Percentiles rank a stretch among this genome's conserved stretches.
Conservation (phyloP, 768 basidiomycete genomes). For the Tulasnella sp. region DNA sequence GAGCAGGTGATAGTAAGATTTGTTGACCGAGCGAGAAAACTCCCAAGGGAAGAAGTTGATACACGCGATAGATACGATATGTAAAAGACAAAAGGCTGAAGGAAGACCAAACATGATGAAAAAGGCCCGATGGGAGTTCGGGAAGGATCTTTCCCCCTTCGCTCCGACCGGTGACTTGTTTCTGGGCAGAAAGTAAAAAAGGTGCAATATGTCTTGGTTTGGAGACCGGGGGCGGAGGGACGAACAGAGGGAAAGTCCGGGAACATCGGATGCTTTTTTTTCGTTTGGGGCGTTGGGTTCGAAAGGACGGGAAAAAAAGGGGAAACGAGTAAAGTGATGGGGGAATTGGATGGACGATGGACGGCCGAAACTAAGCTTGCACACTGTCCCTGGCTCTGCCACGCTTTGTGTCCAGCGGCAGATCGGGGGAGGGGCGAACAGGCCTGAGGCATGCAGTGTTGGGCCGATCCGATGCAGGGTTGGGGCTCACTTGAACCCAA, state of each 20-base stretch:
- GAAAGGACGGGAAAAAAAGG: background rate
- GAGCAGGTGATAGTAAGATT: background rate
- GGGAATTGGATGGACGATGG: background rate
- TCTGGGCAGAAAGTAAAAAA: background rate
- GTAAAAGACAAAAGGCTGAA: background rate
- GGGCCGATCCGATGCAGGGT: background rate
- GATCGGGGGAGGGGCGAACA: background rate
- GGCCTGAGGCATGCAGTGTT: background rate
- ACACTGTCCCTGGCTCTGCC: background rate
- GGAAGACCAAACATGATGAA: background rate
- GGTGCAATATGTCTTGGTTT: background rate
- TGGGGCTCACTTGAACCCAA: conserved; percentile 17
- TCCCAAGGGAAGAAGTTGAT: background rate
- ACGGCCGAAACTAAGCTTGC: background rate
- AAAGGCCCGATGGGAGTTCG: background rate
- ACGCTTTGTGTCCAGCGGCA: background rate
- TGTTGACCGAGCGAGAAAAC: background rate
- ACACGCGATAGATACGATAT: background rate
- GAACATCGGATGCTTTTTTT: background rate
- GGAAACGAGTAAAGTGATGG: background rate
- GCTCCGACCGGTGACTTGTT: background rate
- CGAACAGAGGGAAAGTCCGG: background rate
- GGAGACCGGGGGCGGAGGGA: background rate
- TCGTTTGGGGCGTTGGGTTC: background rate
- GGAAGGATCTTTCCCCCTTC: background rate